Evolutionary conservation across 2,329 filamentous ascomycete genomes (phyloP), one percentile per base, ranked within the genome.

Genomic region (Apiospora pterosperma): DNA sequence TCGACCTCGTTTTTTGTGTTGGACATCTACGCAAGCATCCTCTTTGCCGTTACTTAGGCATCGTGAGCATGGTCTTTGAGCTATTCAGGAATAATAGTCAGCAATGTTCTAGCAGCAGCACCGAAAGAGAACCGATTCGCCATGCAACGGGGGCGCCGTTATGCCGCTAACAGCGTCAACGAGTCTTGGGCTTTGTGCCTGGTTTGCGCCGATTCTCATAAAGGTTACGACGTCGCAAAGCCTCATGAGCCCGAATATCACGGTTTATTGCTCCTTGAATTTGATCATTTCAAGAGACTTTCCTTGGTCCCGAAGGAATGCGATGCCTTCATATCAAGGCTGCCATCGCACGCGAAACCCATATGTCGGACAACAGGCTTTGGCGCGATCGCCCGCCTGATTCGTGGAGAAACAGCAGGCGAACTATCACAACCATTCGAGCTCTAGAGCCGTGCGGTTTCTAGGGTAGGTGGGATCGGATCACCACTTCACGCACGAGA

Each of bases 1-100:
- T 60, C 92, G 85, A 48, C 92, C 92, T 70, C 92, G 83, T 76
- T 95, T 96, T 77, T 95, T 96, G 77, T 96, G 92, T 73, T 93
- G 90, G 38, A 96, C 92, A 76, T 96, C 92, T 70, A 92, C 83
- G 74, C 92, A 96, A 8, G 89, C 84, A 65, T 93, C 91, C 81
- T 95, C 84, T 72, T 95, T 96, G 66, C 91, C 90, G 73, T 92
- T 92, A 71, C 88, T 88, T 38, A 91, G 80, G 74, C 92, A 96
- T 74, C 92, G 86, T 34, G 90, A 89, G 74, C 92, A 96, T 34
- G 92, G 92, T 64, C 92, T 85, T 76, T 92, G 90, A 61, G 91
- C 88, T 90, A 73, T 23, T 2, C 12, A 25, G 34, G 10, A 28
- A 60, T 4, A 73, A 68, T 59, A 65, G 34, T 65, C 62, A 52